Base-by-base conservation (phyloP, 352 stramenopile species). In the Phytophthora multivora region DNA sequence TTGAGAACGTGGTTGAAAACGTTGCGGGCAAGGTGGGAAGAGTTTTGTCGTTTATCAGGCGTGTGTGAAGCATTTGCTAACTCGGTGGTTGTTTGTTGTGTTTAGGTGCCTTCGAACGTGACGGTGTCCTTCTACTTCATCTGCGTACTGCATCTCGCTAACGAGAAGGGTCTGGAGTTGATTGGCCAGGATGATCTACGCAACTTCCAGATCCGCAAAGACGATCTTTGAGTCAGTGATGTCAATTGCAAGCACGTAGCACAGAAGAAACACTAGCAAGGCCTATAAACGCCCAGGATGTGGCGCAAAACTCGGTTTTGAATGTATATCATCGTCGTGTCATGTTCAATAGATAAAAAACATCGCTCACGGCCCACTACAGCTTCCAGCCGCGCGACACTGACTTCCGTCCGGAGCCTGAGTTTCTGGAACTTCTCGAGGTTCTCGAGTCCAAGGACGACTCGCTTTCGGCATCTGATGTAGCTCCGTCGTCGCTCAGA, bases 51-150 rank as follows among this genome's bases (percentile, higher is more conserved):
- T 33, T 2, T 60, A 13, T 18, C 40, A 23, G 10, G 25, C 5
- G 48, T 39, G 7, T 54, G 40, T 62, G 33, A 33, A 28, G 18
- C 18, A n/a, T 23, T 26, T 18, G 16, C 36, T 61, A 57, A 64
- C 12, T n/a, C 41, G 50, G 7, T 53, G 9, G 13, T n/a, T 60
- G 18, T 46, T 12, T 66, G 26, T 10, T 41, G 18, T 51, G 2
- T 43, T 15, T 28, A 92, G 83, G 87, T 94, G 18, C 96, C 98
- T 30, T 75, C 87, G 39, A 97, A 98, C 59, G 97, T 98, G 7
- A 98, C 96, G 4, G 80, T 99, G 13, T 96, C 97, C 9, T 99
- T 99, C 77, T 99, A 99, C 79, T 99, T 99, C 61, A 99, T 99
- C 56, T 99, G 95, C 63, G 89, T 99, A 60, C 78, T 99, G n/a